Base-by-base conservation (phyloP, 2,329 filamentous ascomycete species). In the Cladosporium sp. region DNA sequence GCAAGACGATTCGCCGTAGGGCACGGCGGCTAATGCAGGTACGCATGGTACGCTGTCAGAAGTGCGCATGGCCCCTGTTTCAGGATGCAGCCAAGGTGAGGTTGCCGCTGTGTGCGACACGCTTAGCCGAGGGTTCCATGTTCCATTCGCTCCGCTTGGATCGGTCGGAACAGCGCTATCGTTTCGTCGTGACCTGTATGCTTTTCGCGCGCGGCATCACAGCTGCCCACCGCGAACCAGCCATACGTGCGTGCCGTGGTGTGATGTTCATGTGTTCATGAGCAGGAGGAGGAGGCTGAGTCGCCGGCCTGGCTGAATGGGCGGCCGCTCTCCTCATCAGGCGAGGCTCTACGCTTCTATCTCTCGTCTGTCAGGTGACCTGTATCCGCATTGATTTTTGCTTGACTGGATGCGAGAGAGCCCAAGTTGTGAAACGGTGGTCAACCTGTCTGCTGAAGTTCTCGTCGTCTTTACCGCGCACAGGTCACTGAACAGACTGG, bases 1-100 rank as follows among this genome's bases (percentile, higher is more conserved):
- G 15, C 22, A 30, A 17, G 9, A 17, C n/a, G 22, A 43, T 37
- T 43, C 38, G 51, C 28, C 15, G 8, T 7, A 17, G 4, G 12
- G 17, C 6, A 8, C 42, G 36, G 54, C 54, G 54, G 54, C 42
- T 56, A 56, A 56, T 47, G 54, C 42, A 56, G 54, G 54, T 25
- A 56, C 52, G 30, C n/a, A 15, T 15, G 34, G 43, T 17, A n/a
- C 25, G 43, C 25, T 30, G 43, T 47, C 43, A 49, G 34, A 47
- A 20, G 20, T 19, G 12, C 34, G 54, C 54, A 49, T 37, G 54
- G 40, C 42, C 52, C 54, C 42, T 49, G 54, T 56, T 56, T 56
- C 54, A 56, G 42, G 25, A 30, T 12, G 12, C 30, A 49, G 54
- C 54, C 42, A 49, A 49, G 40, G 34, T 49, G 34, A 42, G 25